A percentile compares a stretch with the other conserved stretches of the same genome.
Conservation (phyloP, 2,329 filamentous ascomycete species). For the Pseudomassariella vexata region DNA sequence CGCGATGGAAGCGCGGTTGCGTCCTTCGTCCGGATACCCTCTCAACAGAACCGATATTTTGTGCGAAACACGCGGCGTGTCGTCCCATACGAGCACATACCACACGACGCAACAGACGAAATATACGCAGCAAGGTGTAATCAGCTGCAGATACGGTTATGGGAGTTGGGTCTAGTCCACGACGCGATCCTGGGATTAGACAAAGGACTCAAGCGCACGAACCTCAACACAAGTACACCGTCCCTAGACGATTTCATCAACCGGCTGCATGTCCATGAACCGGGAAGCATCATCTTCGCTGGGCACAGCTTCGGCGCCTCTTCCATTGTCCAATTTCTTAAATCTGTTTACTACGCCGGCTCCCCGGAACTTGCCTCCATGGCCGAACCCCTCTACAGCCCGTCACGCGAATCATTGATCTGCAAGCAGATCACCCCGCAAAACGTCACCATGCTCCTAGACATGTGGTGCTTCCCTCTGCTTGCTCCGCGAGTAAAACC, state of each 20-base stretch:
- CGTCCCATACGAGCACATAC: constrained; percentile 44
- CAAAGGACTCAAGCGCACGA: constrained; percentile 39
- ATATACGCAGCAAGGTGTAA: constrained; percentile 62
- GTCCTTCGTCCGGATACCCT: constrained; percentile 62
- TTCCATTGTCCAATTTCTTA: constrained; percentile 70
- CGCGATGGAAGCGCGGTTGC: constrained; percentile 74
- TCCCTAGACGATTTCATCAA: constrained; percentile 54
- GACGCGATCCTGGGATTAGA: constrained; percentile 65
- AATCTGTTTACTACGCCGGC: constrained; percentile 66
- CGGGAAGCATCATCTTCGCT: constrained; percentile 67
- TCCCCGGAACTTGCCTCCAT: constrained; percentile 39
- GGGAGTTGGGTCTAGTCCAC: constrained; percentile 70
- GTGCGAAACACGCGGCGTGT: constrained; percentile 24
- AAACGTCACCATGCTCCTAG: constrained; percentile 64
- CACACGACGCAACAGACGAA: constrained; percentile 60
- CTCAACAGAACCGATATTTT: constrained; percentile 33
- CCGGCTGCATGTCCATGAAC: constrained; percentile 62
- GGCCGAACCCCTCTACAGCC: constrained; percentile 55
- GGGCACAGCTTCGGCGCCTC: constrained; percentile 80
- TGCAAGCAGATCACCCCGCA: constrained; percentile 61
- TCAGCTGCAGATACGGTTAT: constrained; percentile 69
- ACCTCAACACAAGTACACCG: constrained; percentile 44
- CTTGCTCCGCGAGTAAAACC: constrained; percentile 55
- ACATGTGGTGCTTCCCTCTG: constrained; percentile 76
- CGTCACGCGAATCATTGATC: constrained; percentile 49